phyloP scores from a whole-genome alignment of 2,329 filamentous ascomycete species.

The Fusarium hostae region DNA sequence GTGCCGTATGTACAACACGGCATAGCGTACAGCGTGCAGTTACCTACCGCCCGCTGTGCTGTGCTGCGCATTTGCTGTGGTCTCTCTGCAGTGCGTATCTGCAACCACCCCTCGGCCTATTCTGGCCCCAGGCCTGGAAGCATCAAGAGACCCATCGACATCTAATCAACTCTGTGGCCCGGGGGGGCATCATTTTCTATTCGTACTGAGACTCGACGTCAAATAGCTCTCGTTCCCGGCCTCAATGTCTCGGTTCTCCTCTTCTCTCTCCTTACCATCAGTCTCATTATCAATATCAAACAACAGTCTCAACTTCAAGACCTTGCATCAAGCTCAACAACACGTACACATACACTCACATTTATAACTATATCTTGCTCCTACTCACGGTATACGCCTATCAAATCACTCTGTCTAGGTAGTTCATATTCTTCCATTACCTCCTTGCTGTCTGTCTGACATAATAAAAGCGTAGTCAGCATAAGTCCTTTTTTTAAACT shows the following conservation, averaged over 20 bases:
- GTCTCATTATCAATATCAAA: conserved; percentile 3
- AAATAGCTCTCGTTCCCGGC: conserved; percentile 33
- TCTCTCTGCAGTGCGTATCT: conserved; percentile 16
- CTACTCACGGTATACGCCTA: conserved; percentile 2
- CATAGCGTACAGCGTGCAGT: not conserved
- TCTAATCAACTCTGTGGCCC: conserved; percentile 23
- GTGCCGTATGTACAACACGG: conserved; percentile 5
- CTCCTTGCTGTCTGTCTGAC: conserved; percentile 29
- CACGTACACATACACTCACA: not conserved
- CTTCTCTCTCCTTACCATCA: conserved; percentile 5
- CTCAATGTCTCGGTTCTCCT: conserved; percentile 21
- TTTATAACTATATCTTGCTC: not conserved
- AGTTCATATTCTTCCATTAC: conserved; percentile 3
- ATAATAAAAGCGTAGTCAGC: conserved; percentile 24
- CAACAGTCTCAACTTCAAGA: not conserved
- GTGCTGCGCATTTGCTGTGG: conserved; percentile 6
- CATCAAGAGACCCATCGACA: conserved; percentile 33
- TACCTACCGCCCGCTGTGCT: conserved; percentile 1
- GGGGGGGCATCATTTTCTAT: conserved; percentile 29
- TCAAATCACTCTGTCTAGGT: conserved; percentile 1
- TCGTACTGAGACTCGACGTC: conserved; percentile 23
- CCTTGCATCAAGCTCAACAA: not conserved
- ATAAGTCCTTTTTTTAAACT: conserved; percentile 8
- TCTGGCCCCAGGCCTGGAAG: conserved; percentile 23
- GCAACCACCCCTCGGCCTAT: conserved; percentile 29